Base-by-base conservation (phyloP, 768 basidiomycete species). In the Naematelia aurantialba region DNA sequence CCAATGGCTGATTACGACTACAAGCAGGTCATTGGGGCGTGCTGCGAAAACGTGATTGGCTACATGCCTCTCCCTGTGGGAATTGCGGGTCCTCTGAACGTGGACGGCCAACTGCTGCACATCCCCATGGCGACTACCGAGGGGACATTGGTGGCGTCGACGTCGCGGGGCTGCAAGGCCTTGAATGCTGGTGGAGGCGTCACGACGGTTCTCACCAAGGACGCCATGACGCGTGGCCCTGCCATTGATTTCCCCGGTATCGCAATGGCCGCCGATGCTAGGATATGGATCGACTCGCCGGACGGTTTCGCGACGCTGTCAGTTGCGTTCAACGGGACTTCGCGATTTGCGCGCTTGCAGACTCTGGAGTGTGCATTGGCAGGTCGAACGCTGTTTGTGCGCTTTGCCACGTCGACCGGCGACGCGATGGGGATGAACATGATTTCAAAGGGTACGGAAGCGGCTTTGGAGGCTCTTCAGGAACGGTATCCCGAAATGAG, bases 361-460 rank as follows among this genome's bases (percentile, higher is more conserved):
- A 82, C 82, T 56, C 80, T 98, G 68, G 94, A 94, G 82, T 86
- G 86, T 48, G 89, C 87, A 3, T 80, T 98, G 76, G 96, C 96
- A 4, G 96, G 96, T 4, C 84, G 96, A 44, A 94, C 91, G 39
- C 80, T 99, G 39, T 99, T 86, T 74, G 86, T 97, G 22, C 85
- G 96, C 48, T 97, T 99, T 72, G 88, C 89, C 59, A 96, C 92
- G 13, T 86, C 85, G 55, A 98, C 96, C 0, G 96, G 93, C 27
- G 94, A 98, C 71, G 94, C 96, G 44, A 99, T 98, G 94, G 96
- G 96, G 17, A 99, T 99, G 96, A 99, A 99, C 81, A 99, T 98
- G 96, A 96, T 98, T 73, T 89, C 88, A 8, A 99, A 99, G 79
- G 96, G 93, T 2, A 92, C 91, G 10, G 96, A 98, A 80, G 89